Conservation (phyloP, 805 yeast genomes). For the Kregervanrija pseudodelftensis region DNA sequence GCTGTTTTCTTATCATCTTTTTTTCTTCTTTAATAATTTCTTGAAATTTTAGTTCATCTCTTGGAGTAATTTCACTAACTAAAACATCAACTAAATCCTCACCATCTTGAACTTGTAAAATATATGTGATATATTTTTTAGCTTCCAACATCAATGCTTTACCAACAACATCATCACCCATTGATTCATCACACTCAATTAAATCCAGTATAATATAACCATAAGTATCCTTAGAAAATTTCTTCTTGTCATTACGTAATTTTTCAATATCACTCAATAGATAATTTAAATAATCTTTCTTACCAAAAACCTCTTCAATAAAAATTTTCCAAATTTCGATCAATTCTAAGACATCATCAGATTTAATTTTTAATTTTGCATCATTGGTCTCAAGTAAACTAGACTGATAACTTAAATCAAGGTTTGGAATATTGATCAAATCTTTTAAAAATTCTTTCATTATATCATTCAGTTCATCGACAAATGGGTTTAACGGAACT, state of each 20-base stretch:
- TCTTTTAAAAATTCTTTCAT: constrained; percentile 38
- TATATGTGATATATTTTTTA: constrained; percentile 73
- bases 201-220: constrained; percentile 8
- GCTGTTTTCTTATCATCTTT: constrained; percentile 17
- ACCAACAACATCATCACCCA: constrained; percentile 3
- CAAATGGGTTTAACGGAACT: constrained; percentile 74
- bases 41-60: constrained; percentile 62
- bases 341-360: constrained; percentile 38
- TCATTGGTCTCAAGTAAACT: constrained; percentile 61
- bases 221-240: constrained; percentile 19
- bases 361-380: constrained; percentile 34
- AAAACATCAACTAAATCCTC: constrained; percentile 48
- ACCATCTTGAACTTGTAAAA: constrained; percentile 77
- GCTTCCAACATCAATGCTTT: constrained; percentile 58
- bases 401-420: constrained; percentile 55
- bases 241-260: constrained; percentile 34
- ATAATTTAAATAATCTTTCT: constrained; percentile 4
- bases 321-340: constrained; percentile 36
- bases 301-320: constrained; percentile 24
- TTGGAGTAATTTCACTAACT: constrained; percentile 55
- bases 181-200: constrained; percentile 3
- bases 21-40: constrained; percentile 46
- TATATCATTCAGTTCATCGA: constrained; percentile 42
- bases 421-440: constrained; percentile 45
- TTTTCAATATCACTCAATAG: constrained; percentile 4